Conservation (phyloP, 441 rosid genomes). For the Aquilaria agallochum region DNA sequence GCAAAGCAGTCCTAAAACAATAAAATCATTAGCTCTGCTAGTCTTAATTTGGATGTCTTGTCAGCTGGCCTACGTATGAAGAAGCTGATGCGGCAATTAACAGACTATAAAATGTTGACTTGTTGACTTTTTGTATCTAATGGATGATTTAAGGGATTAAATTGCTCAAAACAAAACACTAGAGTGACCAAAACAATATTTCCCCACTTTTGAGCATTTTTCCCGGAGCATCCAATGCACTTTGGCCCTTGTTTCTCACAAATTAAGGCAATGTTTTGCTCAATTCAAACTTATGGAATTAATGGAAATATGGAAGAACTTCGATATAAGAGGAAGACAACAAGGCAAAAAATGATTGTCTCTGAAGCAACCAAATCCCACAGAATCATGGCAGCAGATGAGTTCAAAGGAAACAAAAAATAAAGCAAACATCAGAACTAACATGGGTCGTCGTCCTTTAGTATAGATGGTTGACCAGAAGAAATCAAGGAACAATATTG, state of each 20-base stretch:
- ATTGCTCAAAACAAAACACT: too few species aligned
- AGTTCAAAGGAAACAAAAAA: background rate
- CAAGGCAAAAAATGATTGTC: background rate
- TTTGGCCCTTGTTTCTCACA: background rate
- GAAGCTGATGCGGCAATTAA: too few species aligned
- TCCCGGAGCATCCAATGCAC: conserved; percentile 8
- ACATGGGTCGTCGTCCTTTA: background rate
- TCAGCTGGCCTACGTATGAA: too few species aligned
- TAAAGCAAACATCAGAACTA: background rate
- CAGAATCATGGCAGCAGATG: conserved; percentile 1
- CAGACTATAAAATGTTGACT: too few species aligned
- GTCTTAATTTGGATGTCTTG: too few species aligned
- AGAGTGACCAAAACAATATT: too few species aligned
- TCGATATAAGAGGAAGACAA: background rate
- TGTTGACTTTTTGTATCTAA: too few species aligned
- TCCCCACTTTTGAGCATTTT: background rate
- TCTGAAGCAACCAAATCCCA: background rate
- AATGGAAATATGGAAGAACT: background rate
- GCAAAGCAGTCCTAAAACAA: too few species aligned
- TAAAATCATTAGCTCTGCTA: too few species aligned
- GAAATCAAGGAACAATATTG: too few species aligned
- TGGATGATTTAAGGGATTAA: too few species aligned
- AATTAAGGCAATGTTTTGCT: background rate
- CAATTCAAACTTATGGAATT: background rate
- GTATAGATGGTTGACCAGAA: background rate